Evolutionary conservation across 176 grass and related monocot genomes (phyloP), one percentile per base, ranked within the genome.

Genomic region (Themeda triandra): DNA sequence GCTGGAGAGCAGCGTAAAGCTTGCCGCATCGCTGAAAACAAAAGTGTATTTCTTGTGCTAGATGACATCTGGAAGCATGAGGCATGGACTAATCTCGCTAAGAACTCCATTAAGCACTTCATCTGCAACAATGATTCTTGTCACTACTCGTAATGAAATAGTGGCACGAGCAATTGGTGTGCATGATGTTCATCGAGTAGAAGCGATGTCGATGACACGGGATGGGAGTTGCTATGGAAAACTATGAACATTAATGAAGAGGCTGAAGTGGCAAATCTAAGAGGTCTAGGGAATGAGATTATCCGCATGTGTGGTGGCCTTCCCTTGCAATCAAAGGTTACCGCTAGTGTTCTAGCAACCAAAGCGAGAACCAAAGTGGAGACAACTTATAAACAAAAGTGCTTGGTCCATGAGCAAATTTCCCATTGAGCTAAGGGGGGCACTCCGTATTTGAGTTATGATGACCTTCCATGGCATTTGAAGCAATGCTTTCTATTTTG

Each of bases 401-500:
- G 63, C 60, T 13, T 94, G 84, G 92, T 89, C 73, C 6, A 42
- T 65, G 39, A 41, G 3, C 8, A 63, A 76, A 2, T 25, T 82
- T 76, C 76, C 78, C 13, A 31, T 13, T 18, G 79, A 91, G 32
- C 29, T 89, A 5, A 21, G n/a, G 19, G 62, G 83, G 5, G 86
- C 84, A 53, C 39, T 89, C 0, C n/a, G n/a, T 87, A 82, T 71
- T 37, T 91, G 33, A 94, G 92, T 46, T 94, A 87, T 21, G 76
- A 87, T 8, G 86, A 79, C 14, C 28, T 94, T 17, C 23, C 92
- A 21, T 6, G 27, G 0, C 4, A 48, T 2, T 41, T 90, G 24
- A 85, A 90, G 41, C 65, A 85, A 18, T 93, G 88, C 42, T 93
- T 93, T 11, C 82, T 88, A n/a, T 88, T 70, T 19, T 88, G 72